Conservation (phyloP, 2,329 filamentous ascomycete species). For the Emericellopsis atlantica region DNA sequence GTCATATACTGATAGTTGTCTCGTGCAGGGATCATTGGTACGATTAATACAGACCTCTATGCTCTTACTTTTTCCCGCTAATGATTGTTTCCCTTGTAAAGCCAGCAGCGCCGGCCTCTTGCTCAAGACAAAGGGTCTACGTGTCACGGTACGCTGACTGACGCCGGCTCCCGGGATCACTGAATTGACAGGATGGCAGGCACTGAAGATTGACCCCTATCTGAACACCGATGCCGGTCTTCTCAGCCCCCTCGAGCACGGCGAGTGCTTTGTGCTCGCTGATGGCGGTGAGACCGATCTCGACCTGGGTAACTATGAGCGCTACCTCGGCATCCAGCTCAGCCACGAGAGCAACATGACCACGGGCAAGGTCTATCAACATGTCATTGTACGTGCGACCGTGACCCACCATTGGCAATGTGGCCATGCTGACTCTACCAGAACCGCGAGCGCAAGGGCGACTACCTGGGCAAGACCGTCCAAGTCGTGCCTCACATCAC, state of each 20-base stretch:
- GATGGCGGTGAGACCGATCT: conserved; percentile 25
- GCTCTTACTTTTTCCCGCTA: not conserved
- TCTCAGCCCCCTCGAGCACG: not conserved
- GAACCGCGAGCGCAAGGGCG: conserved; percentile 47
- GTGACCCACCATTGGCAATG: conserved; percentile 14
- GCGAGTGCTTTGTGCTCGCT: not conserved
- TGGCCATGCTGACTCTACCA: conserved; percentile 12
- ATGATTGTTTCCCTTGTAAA: not conserved
- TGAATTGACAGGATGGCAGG: not conserved
- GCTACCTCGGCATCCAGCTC: conserved; percentile 60
- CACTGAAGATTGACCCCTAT: not conserved
- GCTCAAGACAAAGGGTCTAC: not conserved
- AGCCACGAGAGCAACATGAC: conserved; percentile 91
- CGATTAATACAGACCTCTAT: not conserved
- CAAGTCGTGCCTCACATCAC: conserved; percentile 86
- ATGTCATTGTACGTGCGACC: conserved; percentile 49
- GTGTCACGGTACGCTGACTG: not conserved
- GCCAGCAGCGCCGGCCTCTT: not conserved
- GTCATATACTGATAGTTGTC: not conserved
- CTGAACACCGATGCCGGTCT: not conserved
- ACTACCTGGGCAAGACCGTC: conserved; percentile 81
- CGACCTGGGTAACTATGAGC: conserved; percentile 45
- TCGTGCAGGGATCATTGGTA: not conserved
- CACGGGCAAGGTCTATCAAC: conserved; percentile 88
- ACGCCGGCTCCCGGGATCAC: not conserved